Evolutionary conservation across 441 rosid genomes (phyloP), one percentile per base, ranked within the genome.

Genomic region (Pelargonium australe): DNA sequence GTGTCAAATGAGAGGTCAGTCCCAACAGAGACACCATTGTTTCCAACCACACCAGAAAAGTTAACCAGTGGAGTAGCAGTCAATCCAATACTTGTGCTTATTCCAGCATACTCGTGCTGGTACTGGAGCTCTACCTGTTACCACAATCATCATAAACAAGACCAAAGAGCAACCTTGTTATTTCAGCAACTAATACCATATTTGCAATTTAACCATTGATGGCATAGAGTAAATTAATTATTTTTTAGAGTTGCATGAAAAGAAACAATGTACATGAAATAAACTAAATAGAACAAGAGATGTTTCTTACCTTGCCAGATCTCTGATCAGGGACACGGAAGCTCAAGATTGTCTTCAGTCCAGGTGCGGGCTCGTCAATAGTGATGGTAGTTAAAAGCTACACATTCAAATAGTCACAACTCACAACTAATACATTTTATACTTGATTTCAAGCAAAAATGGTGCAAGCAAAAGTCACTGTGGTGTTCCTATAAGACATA

Each of bases 241-340:
- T n/a, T 58, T 16, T 9, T 2, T 51, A 34, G 44, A 49, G 4
- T 31, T 25, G 23, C 49, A 16, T 7, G 28, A 14, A 16, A 23
- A 9, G 63, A 58, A 16, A 11, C 11, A 49, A 64, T 14, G 55
- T 49, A 49, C n/a, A 12, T 1, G n/a, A 13, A 49, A 49, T 14
- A 49, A 13, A 49, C 55, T 49, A 49, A 12, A 49, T 49, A 1
- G 37, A 12, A 5, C 60, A 49, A 12, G 16, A 49, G 5, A 5
- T 49, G 5, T 49, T 11, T 49, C 55, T 68, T 78, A 91, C 99
- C 95, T 91, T 91, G 79, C 98, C 93, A 58, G 97, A 94, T 78
- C 95, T 86, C 68, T 88, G 96, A 80, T 94, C 96, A 67, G 97
- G 99, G 44, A 80, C 84, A 73, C 71, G 87, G 84, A 86, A 87